These are phyloP conservation scores for Lachancea meyersii DNA, from an alignment of 805 yeast genomes.

Conservation along the genomic window DNA sequence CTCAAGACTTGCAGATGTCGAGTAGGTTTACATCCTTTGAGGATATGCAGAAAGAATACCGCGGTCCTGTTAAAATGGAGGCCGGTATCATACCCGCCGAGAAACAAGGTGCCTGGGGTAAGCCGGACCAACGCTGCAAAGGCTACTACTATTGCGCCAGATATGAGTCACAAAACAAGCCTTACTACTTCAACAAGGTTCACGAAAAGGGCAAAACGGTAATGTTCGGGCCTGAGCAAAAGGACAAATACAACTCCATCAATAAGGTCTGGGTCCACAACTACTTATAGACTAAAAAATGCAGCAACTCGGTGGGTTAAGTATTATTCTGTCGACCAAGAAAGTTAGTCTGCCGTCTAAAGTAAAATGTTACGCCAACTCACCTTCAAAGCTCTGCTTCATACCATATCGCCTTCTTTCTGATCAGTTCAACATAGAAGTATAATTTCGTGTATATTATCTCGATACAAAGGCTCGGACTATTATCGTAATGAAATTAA, in stretches of 20 bases:
- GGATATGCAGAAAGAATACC: conserved; percentile 10
- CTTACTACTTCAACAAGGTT: conserved; percentile 11
- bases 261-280: conserved; percentile 6
- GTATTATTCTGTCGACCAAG: neutral
- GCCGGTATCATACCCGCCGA: conserved; percentile 11
- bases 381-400: too few relatives aligned
- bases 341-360: too few relatives aligned
- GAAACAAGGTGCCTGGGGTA: conserved; percentile 9
- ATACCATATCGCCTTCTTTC: too few relatives aligned
- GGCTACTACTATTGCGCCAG: conserved; percentile 14
- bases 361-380: too few relatives aligned
- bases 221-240: conserved; percentile 4
- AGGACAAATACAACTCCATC: conserved; percentile 4
- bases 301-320: neutral
- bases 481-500: too few relatives aligned
- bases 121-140: conserved; percentile 10
- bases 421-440: too few relatives aligned
- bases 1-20: conserved; percentile 3
- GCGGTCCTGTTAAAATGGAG: conserved; percentile 4
- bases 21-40: conserved; percentile 6
- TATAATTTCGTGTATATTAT: too few relatives aligned
- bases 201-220: conserved; percentile 8
- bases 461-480: too few relatives aligned
- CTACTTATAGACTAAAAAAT: neutral
- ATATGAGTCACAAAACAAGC: conserved; percentile 9